phyloP scores from a whole-genome alignment of 805 yeast species.

The Teunomyces cretensis region DNA sequence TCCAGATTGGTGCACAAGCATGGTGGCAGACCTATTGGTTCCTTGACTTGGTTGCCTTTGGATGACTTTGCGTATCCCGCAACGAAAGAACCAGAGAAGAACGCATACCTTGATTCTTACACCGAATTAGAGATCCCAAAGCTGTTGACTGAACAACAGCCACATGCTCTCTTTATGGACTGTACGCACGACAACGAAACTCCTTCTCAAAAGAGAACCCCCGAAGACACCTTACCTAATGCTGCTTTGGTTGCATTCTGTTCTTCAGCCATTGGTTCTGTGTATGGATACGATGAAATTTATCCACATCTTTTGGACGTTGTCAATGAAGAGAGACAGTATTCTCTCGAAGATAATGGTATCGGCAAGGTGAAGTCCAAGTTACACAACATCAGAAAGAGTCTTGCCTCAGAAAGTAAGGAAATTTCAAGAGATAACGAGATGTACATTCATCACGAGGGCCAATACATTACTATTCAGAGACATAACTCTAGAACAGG shows the following conservation, averaged over 20 bases:
- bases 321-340: constrained; percentile 70
- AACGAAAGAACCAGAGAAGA: constrained; percentile 32
- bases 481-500: constrained; percentile 82
- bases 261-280: constrained; percentile 91
- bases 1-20: constrained; percentile 85
- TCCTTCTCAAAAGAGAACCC: constrained; percentile 85
- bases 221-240: constrained; percentile 91
- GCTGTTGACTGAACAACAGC: constrained; percentile 64
- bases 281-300: constrained; percentile 90
- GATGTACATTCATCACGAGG: constrained; percentile 93
- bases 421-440: constrained; percentile 66
- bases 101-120: constrained; percentile 10
- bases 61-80: constrained; percentile 73
- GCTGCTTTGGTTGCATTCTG: constrained; percentile 94
- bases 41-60: constrained; percentile 76
- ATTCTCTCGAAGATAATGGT: constrained; percentile 56
- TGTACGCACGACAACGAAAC: constrained; percentile 96
- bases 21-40: constrained; percentile 95
- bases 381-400: constrained; percentile 56
- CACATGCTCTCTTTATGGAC: constrained; percentile 95
- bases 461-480: constrained; percentile 88
- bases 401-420: constrained; percentile 53
- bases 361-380: constrained; percentile 70
- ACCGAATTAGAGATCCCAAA: constrained; percentile 72
- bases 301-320: constrained; percentile 80